Evolutionary conservation across 2,329 filamentous ascomycete genomes (phyloP), one percentile per base, ranked within the genome.

Genomic region (Fusarium sarcochroum): DNA sequence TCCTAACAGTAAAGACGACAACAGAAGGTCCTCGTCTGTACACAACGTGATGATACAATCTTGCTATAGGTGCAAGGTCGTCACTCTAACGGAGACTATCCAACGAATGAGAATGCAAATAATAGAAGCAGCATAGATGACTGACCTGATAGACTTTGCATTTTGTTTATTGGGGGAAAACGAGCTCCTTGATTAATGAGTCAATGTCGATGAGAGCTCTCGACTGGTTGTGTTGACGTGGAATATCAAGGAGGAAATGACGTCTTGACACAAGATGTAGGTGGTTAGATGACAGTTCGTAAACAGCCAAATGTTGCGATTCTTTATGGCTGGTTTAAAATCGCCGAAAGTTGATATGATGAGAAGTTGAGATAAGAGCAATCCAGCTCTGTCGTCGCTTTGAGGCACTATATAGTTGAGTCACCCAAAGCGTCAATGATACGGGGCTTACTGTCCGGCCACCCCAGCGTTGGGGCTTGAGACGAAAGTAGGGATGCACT

Each of bases 401-500:
- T 71, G 44, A 52, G 52, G 60, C 52, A 51, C 38, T 56, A 41
- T 30, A 38, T 35, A 23, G 68, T 64, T 50, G 27, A 63, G 60
- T 66, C 72, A 75, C 71, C 52, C 23, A 60, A 76, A 73, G 73
- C 72, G 66, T 66, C 48, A 45, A 45, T 54, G 57, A 64, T 48
- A 46, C 23, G n/a, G 51, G 58, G 67, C 67, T 80, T 82, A 86
- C 74, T 83, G 73, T 71, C 72, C 75, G 67, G 72, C 73, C 65
- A 85, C 84, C 85, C 84, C 84, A 70, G 65, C 84, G 74, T 84
- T 86, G 84, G 85, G 85, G 84, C 79, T 85, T 82, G 82, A 77
- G 75, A 78, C 32, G 55, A 56, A 46, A 65, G 47, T 51, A 63
- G 44, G 48, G 51, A 67, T 68, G 69, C 70, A 58, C 65, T 60